These are phyloP conservation scores for Helicostylum pulchrum DNA, from an alignment of 192 early-diverging fungal species.

Conservation along the genomic window DNA sequence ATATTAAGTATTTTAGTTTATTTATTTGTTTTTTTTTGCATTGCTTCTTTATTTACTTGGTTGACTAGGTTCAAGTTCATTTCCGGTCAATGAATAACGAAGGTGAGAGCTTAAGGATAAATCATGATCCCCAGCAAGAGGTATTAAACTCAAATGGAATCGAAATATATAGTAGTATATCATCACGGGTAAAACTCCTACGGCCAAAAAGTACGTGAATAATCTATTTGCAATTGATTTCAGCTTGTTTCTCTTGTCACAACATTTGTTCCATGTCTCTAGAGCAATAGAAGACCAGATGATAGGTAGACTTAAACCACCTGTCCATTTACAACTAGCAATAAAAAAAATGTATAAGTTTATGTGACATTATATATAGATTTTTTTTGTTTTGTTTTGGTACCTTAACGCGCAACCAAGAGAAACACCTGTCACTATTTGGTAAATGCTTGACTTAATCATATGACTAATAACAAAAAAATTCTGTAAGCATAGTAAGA, in stretches of 20 bases:
- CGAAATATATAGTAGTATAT: conserved; percentile 85
- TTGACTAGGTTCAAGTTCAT: conserved; percentile 44
- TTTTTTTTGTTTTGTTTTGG: no score
- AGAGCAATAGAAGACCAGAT: conserved; percentile 78
- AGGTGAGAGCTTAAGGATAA: conserved; percentile 90
- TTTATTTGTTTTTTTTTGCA: background rate
- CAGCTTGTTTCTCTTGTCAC: conserved; percentile 51
- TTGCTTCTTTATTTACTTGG: conserved; percentile 34
- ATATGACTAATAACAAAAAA: background rate
- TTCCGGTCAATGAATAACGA: conserved; percentile 79
- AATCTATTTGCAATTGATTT: background rate
- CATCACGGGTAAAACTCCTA: conserved; percentile 76
- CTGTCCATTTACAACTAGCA: conserved; percentile 87
- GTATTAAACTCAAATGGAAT: conserved; percentile 80
- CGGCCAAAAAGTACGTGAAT: conserved; percentile 42
- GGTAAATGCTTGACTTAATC: conserved; percentile 74
- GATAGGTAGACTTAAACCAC: conserved; percentile 77
- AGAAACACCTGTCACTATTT: conserved; percentile 75
- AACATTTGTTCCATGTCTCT: conserved; percentile 82
- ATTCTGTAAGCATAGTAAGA: background rate
- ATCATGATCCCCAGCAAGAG: conserved; percentile 81
- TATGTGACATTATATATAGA: background rate
- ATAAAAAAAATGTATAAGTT: background rate
- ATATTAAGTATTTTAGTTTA: background rate
- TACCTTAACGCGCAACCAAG: conserved; percentile 58